A percentile compares a stretch with the other conserved stretches of the same genome.
Evolutionary conservation across 345 rosid genomes (phyloP).

Genomic region (Excoecaria cochinchinensis): DNA sequence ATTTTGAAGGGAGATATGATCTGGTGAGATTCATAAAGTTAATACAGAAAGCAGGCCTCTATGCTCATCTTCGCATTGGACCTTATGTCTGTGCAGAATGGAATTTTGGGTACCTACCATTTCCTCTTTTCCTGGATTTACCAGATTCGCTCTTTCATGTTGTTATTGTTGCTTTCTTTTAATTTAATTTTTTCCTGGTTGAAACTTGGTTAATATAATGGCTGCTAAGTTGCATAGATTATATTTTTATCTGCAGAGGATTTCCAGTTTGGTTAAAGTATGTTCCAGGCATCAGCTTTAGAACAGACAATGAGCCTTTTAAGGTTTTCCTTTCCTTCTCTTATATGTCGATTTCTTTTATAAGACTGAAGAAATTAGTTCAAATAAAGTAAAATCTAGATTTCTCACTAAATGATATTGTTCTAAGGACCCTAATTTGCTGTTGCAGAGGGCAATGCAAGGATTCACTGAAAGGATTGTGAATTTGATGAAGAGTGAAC

Average conservation of each 20-base stretch:
- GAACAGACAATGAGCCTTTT: constrained; percentile 91
- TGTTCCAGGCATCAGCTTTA: constrained; percentile 86
- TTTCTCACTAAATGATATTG: too few relatives aligned
- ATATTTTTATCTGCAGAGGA: constrained; percentile 56
- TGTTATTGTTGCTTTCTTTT: too few relatives aligned
- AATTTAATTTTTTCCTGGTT: too few relatives aligned
- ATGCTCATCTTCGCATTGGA: constrained; percentile 93
- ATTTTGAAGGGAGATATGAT: constrained; percentile 86
- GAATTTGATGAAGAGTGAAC: constrained; percentile 93
- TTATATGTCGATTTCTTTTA: too few relatives aligned
- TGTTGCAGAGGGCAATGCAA: constrained; percentile 77
- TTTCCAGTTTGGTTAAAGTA: constrained; percentile 99
- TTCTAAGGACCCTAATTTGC: too few relatives aligned
- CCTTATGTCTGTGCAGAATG: constrained; percentile 99
- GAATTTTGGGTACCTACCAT: constrained; percentile 77
- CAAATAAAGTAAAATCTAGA: too few relatives aligned
- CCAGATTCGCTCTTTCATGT: not conserved
- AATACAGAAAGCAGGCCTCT: constrained; percentile 78
- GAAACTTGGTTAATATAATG: not conserved
- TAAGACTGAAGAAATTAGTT: too few relatives aligned
- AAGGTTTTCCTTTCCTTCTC: constrained; percentile 44
- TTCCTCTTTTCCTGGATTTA: not conserved
- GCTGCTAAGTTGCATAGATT: constrained; percentile 11
- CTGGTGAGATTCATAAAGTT: constrained; percentile 84
- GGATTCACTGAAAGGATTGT: constrained; percentile 85